These are phyloP conservation scores for Gossypium gossypioides DNA, from an alignment of 441 rosid species.

Conservation along the genomic window DNA sequence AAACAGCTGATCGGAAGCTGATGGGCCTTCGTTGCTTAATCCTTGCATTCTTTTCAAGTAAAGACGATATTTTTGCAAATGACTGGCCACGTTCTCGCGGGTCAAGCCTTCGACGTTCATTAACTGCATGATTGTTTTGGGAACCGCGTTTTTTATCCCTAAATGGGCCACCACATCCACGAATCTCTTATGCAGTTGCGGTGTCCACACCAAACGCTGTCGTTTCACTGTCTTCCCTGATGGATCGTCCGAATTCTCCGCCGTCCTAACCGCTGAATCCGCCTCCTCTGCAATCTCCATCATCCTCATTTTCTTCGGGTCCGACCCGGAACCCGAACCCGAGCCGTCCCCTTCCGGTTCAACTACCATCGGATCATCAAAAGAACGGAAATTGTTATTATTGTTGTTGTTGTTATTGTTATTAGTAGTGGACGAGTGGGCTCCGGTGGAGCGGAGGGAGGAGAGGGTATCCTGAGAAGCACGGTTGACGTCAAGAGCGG, in stretches of 20 bases:
- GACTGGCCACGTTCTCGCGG: conserved; percentile 95
- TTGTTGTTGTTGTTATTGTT: conserved; percentile 33
- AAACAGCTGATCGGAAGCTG: conserved; percentile 67
- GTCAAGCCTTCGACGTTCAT: conserved; percentile 97
- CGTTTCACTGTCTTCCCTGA: conserved; percentile 55
- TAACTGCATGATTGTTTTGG: conserved; percentile 96
- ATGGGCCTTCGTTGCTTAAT: conserved; percentile 46
- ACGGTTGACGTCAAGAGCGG: conserved; percentile 49
- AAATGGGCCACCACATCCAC: conserved; percentile 85
- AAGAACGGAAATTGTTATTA: conserved; percentile 35
- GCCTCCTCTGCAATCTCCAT: conserved; percentile 49
- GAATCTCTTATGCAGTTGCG: conserved; percentile 92
- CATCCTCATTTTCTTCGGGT: conserved; percentile 48
- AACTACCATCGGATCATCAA: conserved; percentile 24
- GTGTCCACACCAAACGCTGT: conserved; percentile 91
- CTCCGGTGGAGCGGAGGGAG: conserved; percentile 33
- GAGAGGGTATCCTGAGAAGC: conserved; percentile 62
- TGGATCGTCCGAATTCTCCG: conserved; percentile 41
- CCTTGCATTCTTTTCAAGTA: conserved; percentile 90
- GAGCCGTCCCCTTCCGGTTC: conserved; percentile 38
- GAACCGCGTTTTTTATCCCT: conserved; percentile 89
- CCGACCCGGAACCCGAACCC: conserved; percentile 27
- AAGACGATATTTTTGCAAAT: conserved; percentile 82
- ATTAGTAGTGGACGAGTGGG: conserved; percentile 22
- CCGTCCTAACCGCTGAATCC: conserved; percentile 37